These are phyloP conservation scores for Ceratocystis lukuohia DNA, from an alignment of 2,329 filamentous ascomycete species.

Conservation along the genomic window DNA sequence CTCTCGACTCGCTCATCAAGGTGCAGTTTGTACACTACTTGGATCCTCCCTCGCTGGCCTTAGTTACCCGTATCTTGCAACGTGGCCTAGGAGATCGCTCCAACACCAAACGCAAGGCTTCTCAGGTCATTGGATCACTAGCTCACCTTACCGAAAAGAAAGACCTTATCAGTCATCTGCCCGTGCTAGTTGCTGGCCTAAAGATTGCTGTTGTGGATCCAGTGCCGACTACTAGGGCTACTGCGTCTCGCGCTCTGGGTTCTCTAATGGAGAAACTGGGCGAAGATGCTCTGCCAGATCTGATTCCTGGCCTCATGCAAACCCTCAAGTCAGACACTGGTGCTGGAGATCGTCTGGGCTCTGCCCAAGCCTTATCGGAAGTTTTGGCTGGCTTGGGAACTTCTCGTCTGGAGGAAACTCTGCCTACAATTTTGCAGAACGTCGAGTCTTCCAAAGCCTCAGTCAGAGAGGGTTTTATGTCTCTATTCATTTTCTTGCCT, in stretches of 20 bases:
- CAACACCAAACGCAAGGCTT: slow-evolving; percentile 87
- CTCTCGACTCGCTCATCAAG: slow-evolving; percentile 86
- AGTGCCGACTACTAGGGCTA: slow-evolving; percentile 89
- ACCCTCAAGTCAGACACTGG: slow-evolving; percentile 95
- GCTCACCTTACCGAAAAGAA: slow-evolving; percentile 94
- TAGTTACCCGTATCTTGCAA: slow-evolving; percentile 90
- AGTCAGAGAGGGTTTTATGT: slow-evolving; percentile 98
- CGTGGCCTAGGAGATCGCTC: slow-evolving; percentile 83
- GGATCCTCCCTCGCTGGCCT: slow-evolving; percentile 87
- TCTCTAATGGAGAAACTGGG: slow-evolving; percentile 97
- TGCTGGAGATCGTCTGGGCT: slow-evolving; percentile 88
- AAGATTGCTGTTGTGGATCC: slow-evolving; percentile 86
- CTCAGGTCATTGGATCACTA: slow-evolving; percentile 94
- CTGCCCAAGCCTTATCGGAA: slow-evolving; percentile 89
- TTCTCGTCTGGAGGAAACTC: slow-evolving; percentile 79
- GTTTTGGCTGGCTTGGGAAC: slow-evolving; percentile 92
- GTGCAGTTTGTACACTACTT: slow-evolving; percentile 97
- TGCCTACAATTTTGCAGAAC: slow-evolving; percentile 93
- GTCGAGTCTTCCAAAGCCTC: slow-evolving; percentile 80
- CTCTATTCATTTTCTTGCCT: slow-evolving; percentile 95
- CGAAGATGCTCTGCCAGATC: slow-evolving; percentile 89
- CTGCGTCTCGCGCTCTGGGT: slow-evolving; percentile 86
- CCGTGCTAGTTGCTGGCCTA: slow-evolving; percentile 80
- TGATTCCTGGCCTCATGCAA: slow-evolving; percentile 94
- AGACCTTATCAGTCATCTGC: slow-evolving; percentile 80